Evolutionary conservation across 2,329 filamentous ascomycete species (phyloP).

Genomic region (Bipolaris cookei): DNA sequence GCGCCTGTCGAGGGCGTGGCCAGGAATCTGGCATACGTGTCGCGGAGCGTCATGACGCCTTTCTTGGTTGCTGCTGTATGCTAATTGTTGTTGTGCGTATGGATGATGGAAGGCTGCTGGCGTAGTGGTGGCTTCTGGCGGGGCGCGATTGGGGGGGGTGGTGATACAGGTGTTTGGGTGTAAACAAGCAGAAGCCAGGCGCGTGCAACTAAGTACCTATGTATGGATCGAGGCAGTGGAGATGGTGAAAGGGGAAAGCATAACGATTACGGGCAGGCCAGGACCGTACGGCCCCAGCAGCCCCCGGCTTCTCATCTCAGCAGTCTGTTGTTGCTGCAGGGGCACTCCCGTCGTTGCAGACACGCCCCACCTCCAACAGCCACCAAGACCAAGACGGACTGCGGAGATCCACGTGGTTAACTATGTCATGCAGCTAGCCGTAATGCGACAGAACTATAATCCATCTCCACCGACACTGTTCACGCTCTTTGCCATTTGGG

Average conservation of each 20-base stretch:
- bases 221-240: slow-evolving; percentile 5
- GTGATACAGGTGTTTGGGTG: slow-evolving; percentile 9
- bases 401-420: slow-evolving; percentile 20
- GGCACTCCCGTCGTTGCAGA: slow-evolving; percentile 14
- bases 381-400: slow-evolving; percentile 13
- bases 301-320: slow-evolving; percentile 13
- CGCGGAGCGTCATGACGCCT: slow-evolving; percentile 37
- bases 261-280: slow-evolving; percentile 10
- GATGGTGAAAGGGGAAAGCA: slow-evolving; percentile 23
- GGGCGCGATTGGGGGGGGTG: slow-evolving; percentile 15
- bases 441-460: slow-evolving; percentile 1
- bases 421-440: slow-evolving; percentile 15
- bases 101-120: slow-evolving; percentile 10
- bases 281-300: slow-evolving; percentile 6
- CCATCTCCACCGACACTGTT: neutral
- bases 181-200: slow-evolving; percentile 21
- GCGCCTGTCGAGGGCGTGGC: slow-evolving; percentile 51
- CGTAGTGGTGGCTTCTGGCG: slow-evolving; percentile 14
- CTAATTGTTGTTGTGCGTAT: slow-evolving; percentile 21
- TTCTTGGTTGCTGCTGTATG: slow-evolving; percentile 8
- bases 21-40: slow-evolving; percentile 57
- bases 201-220: slow-evolving; percentile 10
- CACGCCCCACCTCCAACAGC: slow-evolving; percentile 14
- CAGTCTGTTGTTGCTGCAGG: slow-evolving; percentile 17
- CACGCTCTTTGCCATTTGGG: neutral